Evolutionary conservation across 2,329 filamentous ascomycete species (phyloP).

Genomic region (Monosporascus ibericus): DNA sequence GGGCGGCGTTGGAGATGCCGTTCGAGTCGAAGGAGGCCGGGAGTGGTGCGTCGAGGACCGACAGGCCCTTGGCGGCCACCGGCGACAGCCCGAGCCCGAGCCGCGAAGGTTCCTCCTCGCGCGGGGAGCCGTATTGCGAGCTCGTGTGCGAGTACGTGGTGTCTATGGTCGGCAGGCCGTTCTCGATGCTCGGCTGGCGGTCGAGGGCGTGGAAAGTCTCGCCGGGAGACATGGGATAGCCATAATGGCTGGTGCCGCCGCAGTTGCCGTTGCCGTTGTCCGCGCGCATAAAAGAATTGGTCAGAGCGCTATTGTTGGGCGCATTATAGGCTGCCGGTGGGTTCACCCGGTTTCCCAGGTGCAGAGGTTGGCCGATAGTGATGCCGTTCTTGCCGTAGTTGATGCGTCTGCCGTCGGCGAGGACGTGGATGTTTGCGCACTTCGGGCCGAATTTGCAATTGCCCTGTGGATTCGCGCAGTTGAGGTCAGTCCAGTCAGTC

Average conservation of each 20-base stretch:
- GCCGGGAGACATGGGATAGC: slow-evolving; percentile 36
- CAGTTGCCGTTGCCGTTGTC: slow-evolving; percentile 40
- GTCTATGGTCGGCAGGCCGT: slow-evolving; percentile 52
- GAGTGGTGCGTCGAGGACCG: slow-evolving; percentile 86
- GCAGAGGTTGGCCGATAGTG: slow-evolving; percentile 54
- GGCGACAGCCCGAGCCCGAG: slow-evolving; percentile 75
- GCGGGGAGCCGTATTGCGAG: slow-evolving; percentile 74
- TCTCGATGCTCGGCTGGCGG: slow-evolving; percentile 48
- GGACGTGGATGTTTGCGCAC: slow-evolving; percentile 92
- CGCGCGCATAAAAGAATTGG: slow-evolving; percentile 65
- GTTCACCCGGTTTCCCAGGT: slow-evolving; percentile 62
- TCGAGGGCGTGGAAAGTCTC: slow-evolving; percentile 36
- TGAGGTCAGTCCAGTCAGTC: slow-evolving; percentile 10
- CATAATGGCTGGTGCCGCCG: slow-evolving; percentile 33
- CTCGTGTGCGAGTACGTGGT: slow-evolving; percentile 50
- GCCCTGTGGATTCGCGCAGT: slow-evolving; percentile 51
- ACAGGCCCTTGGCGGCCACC: slow-evolving; percentile 63
- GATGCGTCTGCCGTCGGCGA: slow-evolving; percentile 87
- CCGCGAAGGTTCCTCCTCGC: slow-evolving; percentile 54
- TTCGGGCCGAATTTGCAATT: slow-evolving; percentile 99
- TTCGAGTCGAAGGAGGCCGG: slow-evolving; percentile 96
- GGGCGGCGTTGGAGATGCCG: slow-evolving; percentile 84
- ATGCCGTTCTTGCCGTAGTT: slow-evolving; percentile 70
- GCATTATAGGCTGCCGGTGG: slow-evolving; percentile 55
- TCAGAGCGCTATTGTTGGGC: slow-evolving; percentile 59